Base-by-base conservation (phyloP, 108 stramenopile genomes). In the Skeletonema costatum region DNA sequence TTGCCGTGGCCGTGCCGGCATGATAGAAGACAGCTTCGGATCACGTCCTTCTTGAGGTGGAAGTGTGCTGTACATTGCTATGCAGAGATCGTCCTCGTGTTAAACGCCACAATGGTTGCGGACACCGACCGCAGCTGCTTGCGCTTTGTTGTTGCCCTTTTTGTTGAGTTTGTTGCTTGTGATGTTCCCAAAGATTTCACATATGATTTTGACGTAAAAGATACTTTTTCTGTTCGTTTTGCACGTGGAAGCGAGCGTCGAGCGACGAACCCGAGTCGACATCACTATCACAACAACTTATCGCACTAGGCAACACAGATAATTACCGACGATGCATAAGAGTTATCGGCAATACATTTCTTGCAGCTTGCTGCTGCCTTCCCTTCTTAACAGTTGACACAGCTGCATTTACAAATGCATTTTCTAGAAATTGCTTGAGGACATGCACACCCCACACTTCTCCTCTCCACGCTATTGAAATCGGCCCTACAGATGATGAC, bases 401-500 rank as follows among this genome's bases (percentile, higher is more conserved):
- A 56, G n/a, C 7, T 56, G 53, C 53, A 4, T 56, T 50, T 50
- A 50, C 48, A 19, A 50, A 50, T 50, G 48, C 48, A 19, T 46
- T 46, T 46, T 12, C 10, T 11, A 12, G 11, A 14, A 46, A 10
- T 14, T 46, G 11, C 44, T 3, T 12, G 3, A 12, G 0, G 14
- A 46, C 44, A 25, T 25, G 14, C 3, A 46, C 44, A 46, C 14
- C 44, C 44, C 11, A 12, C 44, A 46, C 44, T 11, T 14, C 44
- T 46, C 53, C 44, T 46, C 53, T 56, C 19, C 8, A 56, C 53
- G 70, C 63, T 0, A 60, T 71, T 8, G 73, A 80, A 56, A 33
- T 73, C 46, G 77, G 71, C 3, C 73, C 73, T 2, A 51, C 73
- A 7, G 88, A 85, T 29, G 82, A 83, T 25, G 82, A 80, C 25